Evolutionary conservation across 352 stramenopile species (phyloP).

Genomic region (Phytophthora litchii): DNA sequence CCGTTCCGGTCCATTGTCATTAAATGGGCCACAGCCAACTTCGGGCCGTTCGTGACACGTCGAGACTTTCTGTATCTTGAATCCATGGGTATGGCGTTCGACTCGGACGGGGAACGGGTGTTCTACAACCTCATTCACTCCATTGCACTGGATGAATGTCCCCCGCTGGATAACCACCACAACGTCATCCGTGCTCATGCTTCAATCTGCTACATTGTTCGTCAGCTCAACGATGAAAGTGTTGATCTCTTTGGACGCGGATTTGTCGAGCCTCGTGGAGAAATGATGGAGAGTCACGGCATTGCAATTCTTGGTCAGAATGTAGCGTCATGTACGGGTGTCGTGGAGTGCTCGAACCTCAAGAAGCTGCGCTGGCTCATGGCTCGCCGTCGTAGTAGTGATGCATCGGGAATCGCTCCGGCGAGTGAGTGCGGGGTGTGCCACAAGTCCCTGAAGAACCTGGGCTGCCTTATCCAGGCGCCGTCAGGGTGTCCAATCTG

Average conservation of each 20-base stretch:
- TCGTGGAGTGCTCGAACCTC: conserved; percentile 54
- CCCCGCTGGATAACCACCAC: conserved; percentile 11
- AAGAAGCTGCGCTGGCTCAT: conserved; percentile 72
- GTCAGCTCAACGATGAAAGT: conserved; percentile 30
- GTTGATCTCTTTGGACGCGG: conserved; percentile 59
- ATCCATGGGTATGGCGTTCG: conserved; percentile 42
- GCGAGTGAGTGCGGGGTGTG: conserved; percentile 34
- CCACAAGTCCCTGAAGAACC: conserved; percentile 30
- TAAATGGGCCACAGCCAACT: conserved; percentile 42
- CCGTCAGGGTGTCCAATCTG: conserved; percentile 35
- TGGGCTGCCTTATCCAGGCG: conserved; percentile 25
- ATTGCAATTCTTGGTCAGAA: conserved; percentile 40
- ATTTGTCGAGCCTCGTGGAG: conserved; percentile 47
- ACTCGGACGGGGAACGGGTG: conserved; percentile 38
- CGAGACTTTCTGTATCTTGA: conserved; percentile 50
- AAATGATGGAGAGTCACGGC: conserved; percentile 45
- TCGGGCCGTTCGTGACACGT: conserved; percentile 31
- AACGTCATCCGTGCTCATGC: conserved; percentile 45
- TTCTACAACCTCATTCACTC: conserved; percentile 55
- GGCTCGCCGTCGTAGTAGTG: conserved; percentile 19
- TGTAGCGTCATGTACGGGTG: conserved; percentile 24
- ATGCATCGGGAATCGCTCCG: conserved; percentile 18
- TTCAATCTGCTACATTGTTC: conserved; percentile 56
- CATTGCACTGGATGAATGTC: conserved; percentile 34
- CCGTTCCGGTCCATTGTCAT: conserved; percentile 49